Evolutionary conservation across 83 land plant species (phyloP).

Genomic region (Thuja plicata): DNA sequence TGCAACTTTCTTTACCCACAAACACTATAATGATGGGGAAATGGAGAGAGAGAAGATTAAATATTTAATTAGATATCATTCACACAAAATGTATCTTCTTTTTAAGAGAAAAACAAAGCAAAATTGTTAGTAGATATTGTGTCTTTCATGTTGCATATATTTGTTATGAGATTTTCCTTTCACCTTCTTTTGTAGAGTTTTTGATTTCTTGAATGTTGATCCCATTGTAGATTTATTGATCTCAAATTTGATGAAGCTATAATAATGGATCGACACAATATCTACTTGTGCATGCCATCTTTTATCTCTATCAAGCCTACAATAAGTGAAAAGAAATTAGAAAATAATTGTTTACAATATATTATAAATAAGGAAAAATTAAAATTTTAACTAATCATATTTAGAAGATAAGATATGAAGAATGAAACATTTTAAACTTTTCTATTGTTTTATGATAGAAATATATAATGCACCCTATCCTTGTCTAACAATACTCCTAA

Average conservation of each 20-base stretch:
- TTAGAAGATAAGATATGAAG: no score
- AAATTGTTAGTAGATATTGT: slow-evolving; percentile 53
- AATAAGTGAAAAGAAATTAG: not conserved
- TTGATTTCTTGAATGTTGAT: slow-evolving; percentile 38
- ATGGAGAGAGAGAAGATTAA: no score
- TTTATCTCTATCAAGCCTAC: slow-evolving; percentile 81
- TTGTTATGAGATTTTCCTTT: slow-evolving; percentile 58
- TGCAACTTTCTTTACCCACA: no score
- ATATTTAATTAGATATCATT: no score
- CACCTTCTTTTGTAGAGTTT: slow-evolving; percentile 35
- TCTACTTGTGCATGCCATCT: slow-evolving; percentile 72
- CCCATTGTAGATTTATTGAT: slow-evolving; percentile 55
- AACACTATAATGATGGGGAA: no score
- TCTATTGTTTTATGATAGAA: no score
- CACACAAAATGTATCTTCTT: slow-evolving; percentile 49
- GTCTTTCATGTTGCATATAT: slow-evolving; percentile 73
- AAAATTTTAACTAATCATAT: no score
- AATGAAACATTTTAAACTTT: no score
- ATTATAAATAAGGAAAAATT: no score
- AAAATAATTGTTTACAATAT: not conserved
- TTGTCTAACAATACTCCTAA: no score
- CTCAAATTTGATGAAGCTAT: slow-evolving; percentile 48
- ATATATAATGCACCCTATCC: no score
- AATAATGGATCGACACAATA: slow-evolving; percentile 68
- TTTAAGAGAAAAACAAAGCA: slow-evolving; percentile 33